Conservation (phyloP, 768 basidiomycete species). For the Kwoniella dejecticola region DNA sequence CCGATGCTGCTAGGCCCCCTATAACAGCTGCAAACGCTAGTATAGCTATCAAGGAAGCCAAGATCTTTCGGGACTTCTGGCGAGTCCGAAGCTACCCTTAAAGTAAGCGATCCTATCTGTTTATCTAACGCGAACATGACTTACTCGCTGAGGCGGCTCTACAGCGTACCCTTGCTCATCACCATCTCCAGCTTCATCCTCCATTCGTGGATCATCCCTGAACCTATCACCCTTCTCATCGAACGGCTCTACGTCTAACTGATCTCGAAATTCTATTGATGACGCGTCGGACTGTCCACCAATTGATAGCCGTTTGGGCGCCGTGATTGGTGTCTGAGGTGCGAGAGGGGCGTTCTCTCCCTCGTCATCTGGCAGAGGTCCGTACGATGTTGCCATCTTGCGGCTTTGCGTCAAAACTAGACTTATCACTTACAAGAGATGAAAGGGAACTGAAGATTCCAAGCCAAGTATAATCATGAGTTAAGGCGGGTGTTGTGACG, state of each 20-base stretch:
- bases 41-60: slow-evolving; percentile 65
- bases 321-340: not conserved
- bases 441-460: not conserved
- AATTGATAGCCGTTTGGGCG: slow-evolving; percentile 12
- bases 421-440: too few relatives aligned
- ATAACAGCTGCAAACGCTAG: slow-evolving; percentile 68
- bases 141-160: slow-evolving; percentile 39
- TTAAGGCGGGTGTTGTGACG: too few relatives aligned
- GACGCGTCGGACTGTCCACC: slow-evolving; percentile 34
- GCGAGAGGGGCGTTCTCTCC: slow-evolving; percentile 10
- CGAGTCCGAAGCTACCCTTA: slow-evolving; percentile 30
- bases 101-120: not conserved
- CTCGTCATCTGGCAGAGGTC: slow-evolving; percentile 11
- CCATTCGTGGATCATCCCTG: slow-evolving; percentile 44
- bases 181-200: slow-evolving; percentile 31
- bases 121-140: slow-evolving; percentile 13
- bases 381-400: slow-evolving; percentile 21
- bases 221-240: slow-evolving; percentile 44
- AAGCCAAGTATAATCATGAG: too few relatives aligned
- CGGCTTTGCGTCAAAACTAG: not conserved
- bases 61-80: slow-evolving; percentile 59
- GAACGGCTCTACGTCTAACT: slow-evolving; percentile 47
- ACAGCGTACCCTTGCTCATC: slow-evolving; percentile 39
- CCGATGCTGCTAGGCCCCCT: slow-evolving; percentile 74
- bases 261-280: slow-evolving; percentile 42